These are phyloP conservation scores for Candida oleophila DNA, from an alignment of 805 yeast species.

Conservation along the genomic window DNA sequence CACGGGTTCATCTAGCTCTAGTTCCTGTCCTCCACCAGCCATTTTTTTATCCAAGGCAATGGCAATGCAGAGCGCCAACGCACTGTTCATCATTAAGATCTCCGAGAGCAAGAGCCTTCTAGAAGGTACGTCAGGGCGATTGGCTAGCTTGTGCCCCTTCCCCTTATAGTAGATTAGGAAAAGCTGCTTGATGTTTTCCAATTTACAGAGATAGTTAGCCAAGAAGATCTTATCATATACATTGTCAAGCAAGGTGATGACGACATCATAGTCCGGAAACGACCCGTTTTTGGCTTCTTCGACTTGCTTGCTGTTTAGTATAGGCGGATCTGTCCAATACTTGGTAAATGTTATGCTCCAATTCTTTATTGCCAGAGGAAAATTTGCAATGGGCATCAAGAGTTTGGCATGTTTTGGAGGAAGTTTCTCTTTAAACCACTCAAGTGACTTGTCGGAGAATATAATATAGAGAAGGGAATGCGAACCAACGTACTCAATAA, in stretches of 20 bases:
- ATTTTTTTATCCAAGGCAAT: constrained; percentile 18
- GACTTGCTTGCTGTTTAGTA: not conserved
- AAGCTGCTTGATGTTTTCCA: constrained; percentile 15
- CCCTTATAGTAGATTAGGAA: constrained; percentile 23
- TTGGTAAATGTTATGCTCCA: constrained; percentile 15
- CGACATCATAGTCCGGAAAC: constrained; percentile 20
- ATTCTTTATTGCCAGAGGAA: constrained; percentile 25
- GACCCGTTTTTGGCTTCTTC: constrained; percentile 4
- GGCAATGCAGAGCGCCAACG: constrained; percentile 24
- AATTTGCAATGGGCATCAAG: constrained; percentile 24
- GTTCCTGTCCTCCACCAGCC: not conserved
- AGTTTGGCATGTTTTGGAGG: constrained; percentile 18
- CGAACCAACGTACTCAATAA: constrained; percentile 27
- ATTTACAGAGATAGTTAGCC: constrained; percentile 19
- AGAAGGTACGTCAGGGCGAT: not conserved
- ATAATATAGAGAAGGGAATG: constrained; percentile 34
- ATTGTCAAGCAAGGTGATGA: constrained; percentile 25
- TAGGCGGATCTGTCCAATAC: constrained; percentile 33
- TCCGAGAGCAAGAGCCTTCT: constrained; percentile 19
- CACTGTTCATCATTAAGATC: constrained; percentile 31
- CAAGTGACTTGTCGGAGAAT: constrained; percentile 32
- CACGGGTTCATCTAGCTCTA: not conserved
- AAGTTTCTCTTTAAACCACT: constrained; percentile 28
- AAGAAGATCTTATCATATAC: constrained; percentile 22
- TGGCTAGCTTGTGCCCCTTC: not conserved